Evolutionary conservation across 148 eudicot genomes (phyloP), one percentile per base, ranked within the genome.

Genomic region (Rhododendron kiyosumense): DNA sequence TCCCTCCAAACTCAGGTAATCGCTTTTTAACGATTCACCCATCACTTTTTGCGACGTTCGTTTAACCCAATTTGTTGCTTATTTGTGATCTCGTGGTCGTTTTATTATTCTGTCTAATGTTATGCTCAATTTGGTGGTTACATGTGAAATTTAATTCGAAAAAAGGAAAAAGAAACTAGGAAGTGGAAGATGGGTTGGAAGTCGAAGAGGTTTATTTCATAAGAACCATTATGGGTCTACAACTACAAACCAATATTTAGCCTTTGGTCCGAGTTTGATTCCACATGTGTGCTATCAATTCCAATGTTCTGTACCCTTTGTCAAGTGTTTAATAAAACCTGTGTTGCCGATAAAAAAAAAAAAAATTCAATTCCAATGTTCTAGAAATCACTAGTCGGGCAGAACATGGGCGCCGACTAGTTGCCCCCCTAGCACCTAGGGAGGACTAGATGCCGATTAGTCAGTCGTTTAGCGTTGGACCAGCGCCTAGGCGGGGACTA

Each of bases 1-100:
- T 75, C 84, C 88, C 71, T 88, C 89, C 84, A 88, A 76, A 77
- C 84, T 87, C 87, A 61, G 84, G 93, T 92, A 84, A 45, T 84
- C 45, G 45, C 2, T 30, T 28, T 3, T 2, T 2, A 38, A 7
- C 46, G 7, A 4, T 28, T 7, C 18, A 20, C 15, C 30, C 48
- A 28, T 54, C 41, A 24, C 7, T 63, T 36, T 8, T 4, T n/a
- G 59, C 28, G 49, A 7, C 36, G 75, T 69, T 71, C 32, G 22
- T 5, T 67, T 54, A 14, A 24, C n/a, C 22, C 77, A 46, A 36
- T 43, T 67, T 5, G 32, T 51, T 14, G 49, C 11, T 32, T 51
- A 1, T 22, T 78, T 48, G 12, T 30, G 43, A 75, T 46, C 2
- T 84, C 54, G 71, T 79, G 10, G 18, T 45, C 82, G 30, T 12